These are phyloP conservation scores for Mimosa bimucronata DNA, from an alignment of 306 rosid species.

Conservation along the genomic window DNA sequence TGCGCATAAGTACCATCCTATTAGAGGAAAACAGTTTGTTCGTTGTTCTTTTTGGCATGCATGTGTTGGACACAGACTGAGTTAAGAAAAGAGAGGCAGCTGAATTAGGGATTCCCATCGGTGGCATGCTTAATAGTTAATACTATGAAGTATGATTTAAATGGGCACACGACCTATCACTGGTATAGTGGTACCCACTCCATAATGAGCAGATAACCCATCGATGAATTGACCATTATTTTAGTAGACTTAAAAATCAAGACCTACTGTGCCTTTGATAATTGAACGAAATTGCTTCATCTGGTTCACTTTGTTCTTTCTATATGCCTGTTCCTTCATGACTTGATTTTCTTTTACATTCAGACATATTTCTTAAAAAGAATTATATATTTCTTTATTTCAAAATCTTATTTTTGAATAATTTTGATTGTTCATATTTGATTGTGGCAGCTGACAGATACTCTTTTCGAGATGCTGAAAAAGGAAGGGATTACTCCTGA, in stretches of 20 bases:
- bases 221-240: neutral
- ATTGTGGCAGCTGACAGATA: constrained; percentile 69
- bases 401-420: constrained; percentile 19
- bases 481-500: constrained; percentile 75
- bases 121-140: constrained; percentile 23
- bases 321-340: constrained; percentile 7
- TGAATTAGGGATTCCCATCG: constrained; percentile 4
- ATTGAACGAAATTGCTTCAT: constrained; percentile 9
- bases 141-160: constrained; percentile 16
- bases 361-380: neutral
- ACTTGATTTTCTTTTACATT: constrained; percentile 12
- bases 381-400: constrained; percentile 17
- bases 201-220: neutral
- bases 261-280: constrained; percentile 5
- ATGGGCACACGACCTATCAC: constrained; percentile 5
- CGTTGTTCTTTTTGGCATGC: neutral
- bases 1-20: neutral
- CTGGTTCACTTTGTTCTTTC: constrained; percentile 7
- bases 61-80: neutral
- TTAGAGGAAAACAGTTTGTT: neutral
- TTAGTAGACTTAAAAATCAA: constrained; percentile 12
- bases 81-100: neutral
- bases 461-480: constrained; percentile 70
- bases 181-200: neutral
- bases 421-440: constrained; percentile 33